Evolutionary conservation across 179 eudicot species (phyloP), one percentile per base, ranked within the genome.

Genomic region (Spergularia azorica): DNA sequence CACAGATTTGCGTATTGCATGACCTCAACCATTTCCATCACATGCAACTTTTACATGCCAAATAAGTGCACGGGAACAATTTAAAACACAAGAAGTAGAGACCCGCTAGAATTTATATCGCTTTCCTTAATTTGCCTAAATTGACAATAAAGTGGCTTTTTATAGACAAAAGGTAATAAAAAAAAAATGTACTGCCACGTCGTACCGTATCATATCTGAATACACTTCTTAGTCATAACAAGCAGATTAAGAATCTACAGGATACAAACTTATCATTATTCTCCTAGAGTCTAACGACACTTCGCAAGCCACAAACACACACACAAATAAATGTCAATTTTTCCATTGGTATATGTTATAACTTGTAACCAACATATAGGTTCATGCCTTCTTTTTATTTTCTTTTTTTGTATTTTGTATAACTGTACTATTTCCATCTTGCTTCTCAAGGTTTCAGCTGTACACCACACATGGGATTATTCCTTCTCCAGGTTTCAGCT

Each of bases 1-100:
- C 51, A 3, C 4, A 17, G 18, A 64, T 38, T 50, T 20, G 41
- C 5, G 72, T 20, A 18, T 9, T 50, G 39, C n/a, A 69, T 12
- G 41, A 10, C 72, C 39, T 67, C n/a, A 50, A 18, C 52, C 39
- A 51, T 69, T 18, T 26, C 72, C 59, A 69, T 51, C 17, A 52
- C 15, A 50, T 13, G 15, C 41, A 67, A 64, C 48, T 36, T 64
- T 64, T 13, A 38, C 50, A 46, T 36, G 68, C 38, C 13, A 38
- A 15, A 18, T 21, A 20, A 5, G 7, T n/a, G 7, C 6, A 20
- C 46, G 8, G 51, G 43, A 41, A 8, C 17, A 65, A 18, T 4
- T 38, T 38, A 11, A 65, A 39, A 38, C 20, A 11, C 71, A 67
- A 48, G 8, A 36, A 67, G 32, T 5, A 66, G 8, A 66, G 36